Percentiles rank a stretch among this genome's conserved stretches.
Evolutionary conservation across 2,329 filamentous ascomycete species (phyloP).

Genomic region (Cladosporium sp.): DNA sequence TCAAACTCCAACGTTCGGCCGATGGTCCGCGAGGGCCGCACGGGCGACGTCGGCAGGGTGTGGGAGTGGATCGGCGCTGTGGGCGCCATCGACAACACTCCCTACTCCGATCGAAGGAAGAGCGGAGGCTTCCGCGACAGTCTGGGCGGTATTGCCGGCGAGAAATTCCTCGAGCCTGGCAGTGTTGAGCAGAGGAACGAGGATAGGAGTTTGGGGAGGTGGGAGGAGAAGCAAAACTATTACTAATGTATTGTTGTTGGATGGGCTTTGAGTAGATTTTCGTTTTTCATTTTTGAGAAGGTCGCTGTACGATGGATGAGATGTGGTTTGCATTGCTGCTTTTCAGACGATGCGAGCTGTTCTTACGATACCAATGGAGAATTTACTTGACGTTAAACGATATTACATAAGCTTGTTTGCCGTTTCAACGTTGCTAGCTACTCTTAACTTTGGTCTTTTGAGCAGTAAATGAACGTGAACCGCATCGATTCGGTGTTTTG

Average conservation of each 20-base stretch:
- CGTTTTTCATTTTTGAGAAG: too few species aligned
- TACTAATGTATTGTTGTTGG: conserved; percentile 10
- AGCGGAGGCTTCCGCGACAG: conserved; percentile 26
- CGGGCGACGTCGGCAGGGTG: conserved; percentile 59
- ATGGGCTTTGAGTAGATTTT: background rate
- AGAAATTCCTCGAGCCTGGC: conserved; percentile 19
- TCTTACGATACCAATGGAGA: background rate
- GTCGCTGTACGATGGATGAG: background rate
- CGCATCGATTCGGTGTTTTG: too few species aligned
- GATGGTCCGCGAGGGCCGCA: conserved; percentile 66
- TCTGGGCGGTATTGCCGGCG: conserved; percentile 14
- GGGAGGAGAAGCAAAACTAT: conserved; percentile 17
- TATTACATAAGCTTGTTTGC: background rate
- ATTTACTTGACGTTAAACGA: background rate
- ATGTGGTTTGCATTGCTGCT: background rate
- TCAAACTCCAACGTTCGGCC: conserved; percentile 88
- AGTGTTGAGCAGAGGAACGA: background rate
- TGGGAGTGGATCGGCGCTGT: conserved; percentile 71
- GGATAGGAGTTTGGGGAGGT: conserved; percentile 5
- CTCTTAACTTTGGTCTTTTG: too few species aligned
- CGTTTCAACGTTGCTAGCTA: too few species aligned
- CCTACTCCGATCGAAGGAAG: conserved; percentile 27
- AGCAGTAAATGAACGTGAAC: too few species aligned
- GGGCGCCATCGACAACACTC: conserved; percentile 33
- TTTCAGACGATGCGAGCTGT: background rate